Conservation (phyloP, 2,329 filamentous ascomycete genomes). For the Alternaria triticimaculans region DNA sequence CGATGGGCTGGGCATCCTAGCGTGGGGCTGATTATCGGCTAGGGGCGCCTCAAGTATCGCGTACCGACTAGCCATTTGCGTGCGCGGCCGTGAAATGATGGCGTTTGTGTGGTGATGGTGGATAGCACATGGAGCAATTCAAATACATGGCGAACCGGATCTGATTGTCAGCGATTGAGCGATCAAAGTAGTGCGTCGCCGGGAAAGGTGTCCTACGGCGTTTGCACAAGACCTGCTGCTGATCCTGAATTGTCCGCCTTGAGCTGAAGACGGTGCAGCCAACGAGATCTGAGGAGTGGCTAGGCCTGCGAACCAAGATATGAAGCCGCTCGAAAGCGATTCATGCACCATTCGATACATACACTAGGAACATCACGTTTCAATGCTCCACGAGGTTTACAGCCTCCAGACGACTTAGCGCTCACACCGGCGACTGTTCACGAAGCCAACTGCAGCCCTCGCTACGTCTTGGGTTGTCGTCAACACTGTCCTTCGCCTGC, state of each 20-base stretch:
- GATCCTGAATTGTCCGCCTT: slow-evolving; percentile 33
- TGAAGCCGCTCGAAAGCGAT: slow-evolving; percentile 30
- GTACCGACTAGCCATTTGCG: slow-evolving; percentile 30
- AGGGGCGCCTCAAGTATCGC: slow-evolving; percentile 34
- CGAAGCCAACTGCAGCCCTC: slow-evolving; percentile 38
- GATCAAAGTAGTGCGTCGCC: slow-evolving; percentile 36
- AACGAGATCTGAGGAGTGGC: slow-evolving; percentile 28
- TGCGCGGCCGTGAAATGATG: slow-evolving; percentile 35
- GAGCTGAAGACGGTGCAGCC: slow-evolving; percentile 29
- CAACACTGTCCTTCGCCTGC: slow-evolving; percentile 36
- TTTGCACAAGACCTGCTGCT: slow-evolving; percentile 18
- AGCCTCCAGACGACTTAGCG: slow-evolving; percentile 38
- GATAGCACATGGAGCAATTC: slow-evolving; percentile 32
- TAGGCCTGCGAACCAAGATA: slow-evolving; percentile 21
- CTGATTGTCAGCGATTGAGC: slow-evolving; percentile 29
- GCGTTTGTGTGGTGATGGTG: slow-evolving; percentile 38
- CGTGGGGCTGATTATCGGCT: slow-evolving; percentile 40
- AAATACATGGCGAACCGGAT: slow-evolving; percentile 24
- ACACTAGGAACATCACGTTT: slow-evolving; percentile 30
- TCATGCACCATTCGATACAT: slow-evolving; percentile 32
- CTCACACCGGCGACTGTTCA: slow-evolving; percentile 38
- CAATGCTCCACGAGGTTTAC: slow-evolving; percentile 37
- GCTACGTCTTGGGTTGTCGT: slow-evolving; percentile 31
- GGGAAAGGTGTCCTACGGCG: slow-evolving; percentile 10
- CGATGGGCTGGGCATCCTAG: slow-evolving; percentile 21